Conservation (phyloP, 2,329 filamentous ascomycete species). For the Botrytis byssoidea region DNA sequence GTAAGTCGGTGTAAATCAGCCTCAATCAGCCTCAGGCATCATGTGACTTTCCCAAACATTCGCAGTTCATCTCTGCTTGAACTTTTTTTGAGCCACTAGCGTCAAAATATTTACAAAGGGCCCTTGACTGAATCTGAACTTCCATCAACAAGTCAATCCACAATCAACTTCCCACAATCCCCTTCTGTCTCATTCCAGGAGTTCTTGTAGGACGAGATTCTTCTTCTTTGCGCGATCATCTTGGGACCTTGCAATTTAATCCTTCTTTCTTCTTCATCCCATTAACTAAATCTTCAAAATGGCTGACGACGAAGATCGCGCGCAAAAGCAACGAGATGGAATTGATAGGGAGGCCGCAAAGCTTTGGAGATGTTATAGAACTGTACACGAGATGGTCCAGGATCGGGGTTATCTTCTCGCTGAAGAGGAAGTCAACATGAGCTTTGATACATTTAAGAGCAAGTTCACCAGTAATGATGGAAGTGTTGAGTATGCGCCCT, state of each 20-base stretch:
- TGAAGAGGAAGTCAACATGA: slow-evolving; percentile 84
- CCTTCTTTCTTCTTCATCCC: neutral
- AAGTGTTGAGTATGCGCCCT: slow-evolving; percentile 64
- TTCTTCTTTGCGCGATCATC: neutral
- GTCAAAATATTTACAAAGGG: slow-evolving; percentile 18
- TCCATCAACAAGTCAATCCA: neutral
- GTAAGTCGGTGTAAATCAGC: neutral
- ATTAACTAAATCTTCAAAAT: slow-evolving; percentile 24
- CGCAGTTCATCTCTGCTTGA: neutral
- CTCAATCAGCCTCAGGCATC: neutral
- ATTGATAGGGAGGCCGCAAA: slow-evolving; percentile 52
- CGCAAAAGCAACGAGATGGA: slow-evolving; percentile 37
- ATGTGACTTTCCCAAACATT: slow-evolving; percentile 3
- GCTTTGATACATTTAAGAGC: slow-evolving; percentile 74
- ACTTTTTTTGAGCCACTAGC: slow-evolving; percentile 18
- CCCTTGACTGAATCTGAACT: neutral
- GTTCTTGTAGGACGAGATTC: neutral
- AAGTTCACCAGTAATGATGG: slow-evolving; percentile 73
- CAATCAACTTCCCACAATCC: neutral
- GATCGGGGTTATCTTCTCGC: slow-evolving; percentile 91
- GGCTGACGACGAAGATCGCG: slow-evolving; percentile 36
- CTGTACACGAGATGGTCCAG: slow-evolving; percentile 89
- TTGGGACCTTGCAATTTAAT: neutral
- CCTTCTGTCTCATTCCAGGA: no score
- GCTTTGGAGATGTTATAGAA: slow-evolving; percentile 92